Evolutionary conservation across 257 asterid genomes (phyloP), one percentile per base, ranked within the genome.

Genomic region (Solanum tarapatanum): DNA sequence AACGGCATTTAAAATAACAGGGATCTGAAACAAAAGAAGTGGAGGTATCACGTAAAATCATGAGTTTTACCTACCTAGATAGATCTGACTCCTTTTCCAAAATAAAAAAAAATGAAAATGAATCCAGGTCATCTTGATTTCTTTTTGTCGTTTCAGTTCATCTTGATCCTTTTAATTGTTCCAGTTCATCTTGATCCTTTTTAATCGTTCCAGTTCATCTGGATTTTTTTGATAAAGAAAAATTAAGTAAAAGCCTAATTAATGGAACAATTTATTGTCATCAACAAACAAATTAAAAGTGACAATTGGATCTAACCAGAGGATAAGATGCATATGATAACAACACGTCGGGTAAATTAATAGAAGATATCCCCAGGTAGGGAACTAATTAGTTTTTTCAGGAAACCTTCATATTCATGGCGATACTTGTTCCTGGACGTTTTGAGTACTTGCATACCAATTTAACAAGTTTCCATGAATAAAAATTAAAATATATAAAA

Each of bases 1-100:
- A 91, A 92, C 92, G 88, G 98, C 98, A 92, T 97, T 97, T 88
- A 94, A 90, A 84, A 90, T 55, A 84, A 95, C 98, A 88, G 99
- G 99, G 89, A 95, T 91, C 99, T 97, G 96, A 51, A 93, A 91
- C 87, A 87, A 91, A 45, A 89, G 33, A 72, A 86, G 36, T 82
- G 7, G 43, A 82, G 24, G 85, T 48, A 82, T 30, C 69, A 48
- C 5, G 3, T 48, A 48, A 80, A 79, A 28, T 45, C 85, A 80
- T 48, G 43, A 80, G 68, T 48, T 82, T 17, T 6, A 82, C 43
- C 68, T 5, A 80, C 26, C 43, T 51, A 16, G 3, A 26, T 2
- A 8, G 26, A 48, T 82, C 30, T 17, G 43, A 9, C 24, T 82
- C 69, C 8, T 45, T 45, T 2, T 30, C 41, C 69, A 82, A 48